These are phyloP conservation scores for Pochonia chlamydosporia DNA, from an alignment of 2,329 filamentous ascomycete genomes.

Conservation along the genomic window DNA sequence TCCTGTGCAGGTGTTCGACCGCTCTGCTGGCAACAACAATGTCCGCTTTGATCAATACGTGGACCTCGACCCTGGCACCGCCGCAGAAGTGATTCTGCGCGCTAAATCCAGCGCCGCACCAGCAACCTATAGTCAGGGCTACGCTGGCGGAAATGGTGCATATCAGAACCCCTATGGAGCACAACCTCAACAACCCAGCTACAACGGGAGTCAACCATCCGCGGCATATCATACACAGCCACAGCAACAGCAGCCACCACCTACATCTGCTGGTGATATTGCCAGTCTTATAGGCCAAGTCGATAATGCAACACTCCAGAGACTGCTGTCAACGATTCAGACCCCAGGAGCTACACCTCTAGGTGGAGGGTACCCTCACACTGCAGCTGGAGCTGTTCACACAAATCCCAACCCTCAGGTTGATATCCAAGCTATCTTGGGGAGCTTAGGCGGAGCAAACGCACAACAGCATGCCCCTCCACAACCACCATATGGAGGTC, in stretches of 20 bases:
- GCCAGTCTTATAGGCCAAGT: constrained; percentile 61
- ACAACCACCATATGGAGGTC: constrained; percentile 20
- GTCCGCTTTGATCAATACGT: constrained; percentile 85
- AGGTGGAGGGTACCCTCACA: constrained; percentile 6
- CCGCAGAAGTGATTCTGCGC: constrained; percentile 73
- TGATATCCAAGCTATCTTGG: constrained; percentile 42
- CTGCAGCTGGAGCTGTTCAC: constrained; percentile 8
- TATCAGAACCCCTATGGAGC: constrained; percentile 26
- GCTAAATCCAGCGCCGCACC: constrained; percentile 46
- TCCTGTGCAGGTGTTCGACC: constrained; percentile 79
- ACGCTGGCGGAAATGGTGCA: constrained; percentile 17
- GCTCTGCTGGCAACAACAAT: constrained; percentile 65
- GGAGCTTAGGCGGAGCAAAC: constrained; percentile 27
- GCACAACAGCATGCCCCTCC: constrained; percentile 17
- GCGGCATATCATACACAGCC: constrained; percentile 25
- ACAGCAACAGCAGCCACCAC: constrained; percentile 29
- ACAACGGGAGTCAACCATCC: constrained; percentile 18
- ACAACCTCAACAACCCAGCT: constrained; percentile 20
- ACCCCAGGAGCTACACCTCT: constrained; percentile 4
- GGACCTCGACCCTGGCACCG: constrained; percentile 70
- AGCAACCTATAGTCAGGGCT: constrained; percentile 24
- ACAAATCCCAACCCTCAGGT: constrained; percentile 24
- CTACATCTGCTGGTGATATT: constrained; percentile 43
- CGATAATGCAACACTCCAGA: constrained; percentile 65
- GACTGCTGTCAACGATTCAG: constrained; percentile 56